Conservation (phyloP, 2,329 filamentous ascomycete genomes). For the Hirsutella thompsonii region DNA sequence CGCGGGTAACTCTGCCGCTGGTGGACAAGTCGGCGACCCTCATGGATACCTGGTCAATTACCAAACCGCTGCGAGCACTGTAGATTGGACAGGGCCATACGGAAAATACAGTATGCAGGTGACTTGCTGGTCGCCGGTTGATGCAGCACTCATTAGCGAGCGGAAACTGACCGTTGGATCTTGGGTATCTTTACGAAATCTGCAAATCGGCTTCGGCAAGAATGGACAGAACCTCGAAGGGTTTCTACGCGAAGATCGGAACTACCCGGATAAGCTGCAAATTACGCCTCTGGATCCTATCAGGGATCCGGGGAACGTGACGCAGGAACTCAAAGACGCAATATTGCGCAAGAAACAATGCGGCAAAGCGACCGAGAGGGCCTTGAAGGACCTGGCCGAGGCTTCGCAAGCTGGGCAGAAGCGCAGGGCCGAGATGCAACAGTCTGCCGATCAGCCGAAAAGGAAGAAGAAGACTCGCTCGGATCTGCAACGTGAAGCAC, state of each 20-base stretch:
- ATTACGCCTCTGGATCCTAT: conserved; percentile 37
- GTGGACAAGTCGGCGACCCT: conserved; percentile 35
- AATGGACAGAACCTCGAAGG: conserved; percentile 54
- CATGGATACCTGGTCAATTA: conserved; percentile 36
- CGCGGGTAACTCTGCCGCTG: conserved; percentile 15
- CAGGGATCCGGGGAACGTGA: conserved; percentile 19
- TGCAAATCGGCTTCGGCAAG: conserved; percentile 51
- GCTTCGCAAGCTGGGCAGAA: conserved; percentile 24
- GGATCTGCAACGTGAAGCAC: conserved; percentile 6
- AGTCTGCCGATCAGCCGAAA: conserved; percentile 11
- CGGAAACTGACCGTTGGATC: conserved; percentile 40
- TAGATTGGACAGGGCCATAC: conserved; percentile 59
- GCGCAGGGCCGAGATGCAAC: conserved; percentile 18
- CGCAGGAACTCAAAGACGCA: conserved; percentile 35
- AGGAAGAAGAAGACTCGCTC: conserved; percentile 9
- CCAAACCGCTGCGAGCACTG: conserved; percentile 7
- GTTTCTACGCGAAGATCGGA: conserved; percentile 49
- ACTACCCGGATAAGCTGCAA: conserved; percentile 33
- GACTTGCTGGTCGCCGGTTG: conserved; percentile 58
- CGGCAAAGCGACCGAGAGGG: conserved; percentile 30
- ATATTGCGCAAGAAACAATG: conserved; percentile 54
- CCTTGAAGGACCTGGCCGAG: conserved; percentile 23
- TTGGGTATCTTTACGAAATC: conserved; percentile 57
- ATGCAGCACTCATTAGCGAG: conserved; percentile 38
- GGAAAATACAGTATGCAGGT: conserved; percentile 62